These are phyloP conservation scores for Marvania coccoides DNA, from an alignment of 139 green algal genomes.

Conservation along the genomic window DNA sequence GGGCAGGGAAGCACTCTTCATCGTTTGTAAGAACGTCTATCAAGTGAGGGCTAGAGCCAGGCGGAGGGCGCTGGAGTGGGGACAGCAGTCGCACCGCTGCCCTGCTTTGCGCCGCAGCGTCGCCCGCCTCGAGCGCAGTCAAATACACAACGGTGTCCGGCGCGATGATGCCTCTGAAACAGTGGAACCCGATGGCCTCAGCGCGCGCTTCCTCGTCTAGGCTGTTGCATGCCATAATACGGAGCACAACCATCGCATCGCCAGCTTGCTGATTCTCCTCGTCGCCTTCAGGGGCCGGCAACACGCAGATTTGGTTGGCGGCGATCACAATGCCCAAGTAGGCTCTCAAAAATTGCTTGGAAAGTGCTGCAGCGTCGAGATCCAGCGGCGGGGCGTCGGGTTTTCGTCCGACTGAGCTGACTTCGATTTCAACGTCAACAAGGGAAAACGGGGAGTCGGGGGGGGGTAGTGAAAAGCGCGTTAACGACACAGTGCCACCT, in stretches of 20 bases:
- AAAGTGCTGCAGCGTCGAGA: conserved; percentile 24
- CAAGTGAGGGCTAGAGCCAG: background rate
- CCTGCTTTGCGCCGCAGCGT: background rate
- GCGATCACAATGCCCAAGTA: conserved; percentile 26
- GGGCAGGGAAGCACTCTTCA: conserved; percentile 56
- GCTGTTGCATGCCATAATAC: conserved; percentile 30
- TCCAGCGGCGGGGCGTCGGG: background rate
- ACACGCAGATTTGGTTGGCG: conserved; percentile 23
- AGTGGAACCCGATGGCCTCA: conserved; percentile 50
- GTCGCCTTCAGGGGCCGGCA: background rate
- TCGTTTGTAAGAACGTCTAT: conserved; percentile 42
- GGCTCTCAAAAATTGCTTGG: conserved; percentile 6
- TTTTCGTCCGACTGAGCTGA: conserved; percentile 15
- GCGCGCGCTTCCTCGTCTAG: conserved; percentile 29
- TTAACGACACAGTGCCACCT: conserved; percentile 22
- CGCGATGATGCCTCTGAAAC: conserved; percentile 45
- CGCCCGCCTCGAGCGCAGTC: background rate
- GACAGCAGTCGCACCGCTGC: background rate
- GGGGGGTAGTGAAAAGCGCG: conserved; percentile 12
- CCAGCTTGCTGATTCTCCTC: background rate
- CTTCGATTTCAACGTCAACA: conserved; percentile 30
- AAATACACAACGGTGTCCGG: conserved; percentile 34
- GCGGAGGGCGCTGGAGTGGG: background rate
- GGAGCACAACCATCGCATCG: conserved; percentile 23
- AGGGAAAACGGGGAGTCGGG: conserved; percentile 20